Evolutionary conservation across 805 yeast species (phyloP), one percentile per base, ranked within the genome.

Genomic region (Metschnikowia noctiluminum): DNA sequence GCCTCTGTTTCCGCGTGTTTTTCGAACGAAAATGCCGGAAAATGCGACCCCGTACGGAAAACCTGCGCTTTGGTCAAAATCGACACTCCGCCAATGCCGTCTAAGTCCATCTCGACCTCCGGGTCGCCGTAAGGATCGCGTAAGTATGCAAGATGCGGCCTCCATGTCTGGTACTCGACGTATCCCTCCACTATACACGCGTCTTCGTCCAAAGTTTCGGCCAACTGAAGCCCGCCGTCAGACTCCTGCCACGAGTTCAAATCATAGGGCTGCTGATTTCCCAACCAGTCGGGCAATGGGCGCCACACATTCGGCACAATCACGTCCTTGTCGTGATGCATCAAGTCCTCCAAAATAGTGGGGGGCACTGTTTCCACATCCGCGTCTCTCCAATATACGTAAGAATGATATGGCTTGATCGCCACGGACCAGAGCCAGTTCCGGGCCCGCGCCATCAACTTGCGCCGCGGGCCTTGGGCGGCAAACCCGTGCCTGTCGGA

Each of bases 1-100:
- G 96, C 98, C 69, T 94, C 98, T 1, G 98, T 92, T 65, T 92
- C 99, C 3, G 98, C 99, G 65, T 94, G 98, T 60, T 89, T 89
- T 67, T 89, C 87, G 68, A 89, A 92, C 35, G 97, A 88, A 64
- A 92, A 92, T 1, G 97, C 98, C 9, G 99, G 98, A 78, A 91
- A 92, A 70, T 89, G 95, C 2, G 95, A 84, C 11, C 99, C 99
- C 27, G 79, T 71, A 55, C 89, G 77, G 74, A 92, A 92, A 2
- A 92, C 96, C 41, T 75, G 72, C 2, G 97, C 97, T 65, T 87
- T 88, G 39, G 96, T 79, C 56, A 92, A 74, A 55, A 94, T 90
- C 0, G 97, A 89, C 39, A 92, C 99, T 56, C 98, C 99, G 27
- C 99, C 99, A 58, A 92, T 90, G 45, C 99, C 99, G 67, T 92